Conservation (phyloP, 2,329 filamentous ascomycete genomes). For the Cladophialophora chaetospira region DNA sequence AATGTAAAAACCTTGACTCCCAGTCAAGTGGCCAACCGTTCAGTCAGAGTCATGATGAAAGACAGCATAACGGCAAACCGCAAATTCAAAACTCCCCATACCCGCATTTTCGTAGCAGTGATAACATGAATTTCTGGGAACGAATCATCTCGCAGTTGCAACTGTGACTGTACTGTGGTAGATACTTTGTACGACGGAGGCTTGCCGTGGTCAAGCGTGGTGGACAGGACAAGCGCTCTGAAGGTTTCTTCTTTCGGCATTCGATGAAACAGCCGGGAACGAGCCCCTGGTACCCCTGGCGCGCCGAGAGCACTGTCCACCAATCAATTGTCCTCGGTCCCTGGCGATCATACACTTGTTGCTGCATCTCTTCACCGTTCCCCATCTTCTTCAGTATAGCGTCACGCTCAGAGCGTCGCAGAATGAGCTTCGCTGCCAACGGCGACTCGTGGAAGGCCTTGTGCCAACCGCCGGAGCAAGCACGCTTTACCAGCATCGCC, state of each 20-base stretch:
- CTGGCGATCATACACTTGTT: slow-evolving; percentile 25
- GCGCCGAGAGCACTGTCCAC: neutral
- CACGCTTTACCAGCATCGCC: slow-evolving; percentile 4
- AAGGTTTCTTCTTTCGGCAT: neutral
- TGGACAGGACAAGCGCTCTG: neutral
- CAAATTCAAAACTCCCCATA: no score
- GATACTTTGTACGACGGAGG: no score
- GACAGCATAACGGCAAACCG: no score
- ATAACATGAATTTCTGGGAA: no score
- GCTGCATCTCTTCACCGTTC: slow-evolving; percentile 15
- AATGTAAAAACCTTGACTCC: no score
- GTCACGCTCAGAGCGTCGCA: slow-evolving; percentile 25
- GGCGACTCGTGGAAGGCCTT: slow-evolving; percentile 14
- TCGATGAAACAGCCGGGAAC: slow-evolving; percentile 3
- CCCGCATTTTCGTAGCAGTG: no score
- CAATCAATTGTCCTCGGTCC: slow-evolving; percentile 17
- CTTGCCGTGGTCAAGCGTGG: no score
- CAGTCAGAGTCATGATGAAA: no score
- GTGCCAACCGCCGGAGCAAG: slow-evolving; percentile 7
- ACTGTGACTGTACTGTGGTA: no score
- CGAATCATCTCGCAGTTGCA: no score
- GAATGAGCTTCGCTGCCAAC: slow-evolving; percentile 14
- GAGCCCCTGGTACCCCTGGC: neutral
- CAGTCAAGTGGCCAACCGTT: no score
- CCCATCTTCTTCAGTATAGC: slow-evolving; percentile 18